phyloP scores from a whole-genome alignment of 192 early-diverging fungal species.

The Hyaloraphidium curvatum region DNA sequence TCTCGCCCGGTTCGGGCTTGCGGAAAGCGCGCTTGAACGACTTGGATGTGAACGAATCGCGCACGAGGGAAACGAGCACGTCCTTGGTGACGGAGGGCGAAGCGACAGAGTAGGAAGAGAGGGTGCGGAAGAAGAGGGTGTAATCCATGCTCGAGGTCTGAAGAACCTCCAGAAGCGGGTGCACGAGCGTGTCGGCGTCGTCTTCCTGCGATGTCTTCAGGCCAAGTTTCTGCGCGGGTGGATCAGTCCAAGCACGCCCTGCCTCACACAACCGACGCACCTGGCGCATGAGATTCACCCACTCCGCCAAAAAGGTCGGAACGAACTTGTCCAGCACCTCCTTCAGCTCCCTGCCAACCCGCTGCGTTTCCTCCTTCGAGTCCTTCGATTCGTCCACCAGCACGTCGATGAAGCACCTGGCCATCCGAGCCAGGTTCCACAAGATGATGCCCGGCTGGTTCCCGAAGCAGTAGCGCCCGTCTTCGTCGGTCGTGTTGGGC shows the following conservation, averaged over 20 bases:
- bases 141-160: slow-evolving; percentile 46
- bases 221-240: slow-evolving; percentile 18
- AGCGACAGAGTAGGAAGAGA: slow-evolving; percentile 27
- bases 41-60: not conserved
- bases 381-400: slow-evolving; percentile 31
- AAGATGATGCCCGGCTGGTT: slow-evolving; percentile 61
- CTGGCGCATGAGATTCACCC: slow-evolving; percentile 34
- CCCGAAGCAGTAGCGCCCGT: slow-evolving; percentile 53
- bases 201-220: slow-evolving; percentile 7
- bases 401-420: slow-evolving; percentile 37
- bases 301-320: slow-evolving; percentile 24
- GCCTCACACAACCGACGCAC: slow-evolving; percentile 26
- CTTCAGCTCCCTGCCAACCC: slow-evolving; percentile 23
- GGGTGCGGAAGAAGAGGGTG: slow-evolving; percentile 46
- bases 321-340: slow-evolving; percentile 31
- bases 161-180: slow-evolving; percentile 50
- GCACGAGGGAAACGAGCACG: not conserved
- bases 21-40: too few relatives aligned
- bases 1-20: too few relatives aligned
- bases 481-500: slow-evolving; percentile 58
- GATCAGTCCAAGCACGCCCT: not conserved
- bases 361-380: slow-evolving; percentile 10
- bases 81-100: not conserved
- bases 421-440: slow-evolving; percentile 62
- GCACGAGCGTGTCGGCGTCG: slow-evolving; percentile 31